Conservation (phyloP, 805 yeast species). For the Starmerella scarabaei region DNA sequence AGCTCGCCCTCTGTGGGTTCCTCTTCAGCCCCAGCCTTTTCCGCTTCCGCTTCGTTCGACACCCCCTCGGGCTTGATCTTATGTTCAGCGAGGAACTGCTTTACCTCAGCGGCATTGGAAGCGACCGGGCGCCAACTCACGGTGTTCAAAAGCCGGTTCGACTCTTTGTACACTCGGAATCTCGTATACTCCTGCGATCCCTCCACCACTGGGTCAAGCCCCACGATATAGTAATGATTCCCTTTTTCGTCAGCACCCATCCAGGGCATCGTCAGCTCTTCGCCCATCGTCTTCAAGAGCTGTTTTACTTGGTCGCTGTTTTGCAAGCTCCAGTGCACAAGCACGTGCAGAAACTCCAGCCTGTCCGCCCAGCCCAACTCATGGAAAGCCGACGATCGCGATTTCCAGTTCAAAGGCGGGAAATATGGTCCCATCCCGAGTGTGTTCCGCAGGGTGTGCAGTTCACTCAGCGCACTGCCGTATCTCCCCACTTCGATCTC, state of each 20-base stretch:
- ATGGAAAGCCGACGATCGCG: conserved; percentile 21
- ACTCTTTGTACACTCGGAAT: conserved; percentile 26
- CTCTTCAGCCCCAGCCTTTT: neutral
- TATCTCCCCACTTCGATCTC: conserved; percentile 29
- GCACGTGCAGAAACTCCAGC: conserved; percentile 25
- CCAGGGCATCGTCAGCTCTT: conserved; percentile 18
- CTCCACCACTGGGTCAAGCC: conserved; percentile 16
- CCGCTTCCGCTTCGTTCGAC: conserved; percentile 1
- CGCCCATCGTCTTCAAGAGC: conserved; percentile 15
- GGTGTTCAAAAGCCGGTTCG: conserved; percentile 24
- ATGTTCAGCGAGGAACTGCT: conserved; percentile 14
- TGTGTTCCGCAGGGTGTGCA: conserved; percentile 22
- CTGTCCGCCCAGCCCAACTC: conserved; percentile 27
- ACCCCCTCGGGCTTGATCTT: neutral
- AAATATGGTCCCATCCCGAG: conserved; percentile 24
- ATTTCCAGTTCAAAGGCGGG: conserved; percentile 22
- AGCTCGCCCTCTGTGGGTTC: neutral
- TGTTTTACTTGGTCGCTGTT: conserved; percentile 23
- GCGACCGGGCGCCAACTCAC: conserved; percentile 30
- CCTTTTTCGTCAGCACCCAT: conserved; percentile 19
- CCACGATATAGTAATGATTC: conserved; percentile 20
- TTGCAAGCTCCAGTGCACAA: conserved; percentile 27
- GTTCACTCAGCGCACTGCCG: conserved; percentile 30
- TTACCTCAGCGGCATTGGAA: conserved; percentile 20
- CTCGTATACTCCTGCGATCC: conserved; percentile 23